Percentiles rank a stretch among this genome's conserved stretches.
Evolutionary conservation across 2,329 filamentous ascomycete species (phyloP).

Genomic region (Chrysosporium queenslandicum): DNA sequence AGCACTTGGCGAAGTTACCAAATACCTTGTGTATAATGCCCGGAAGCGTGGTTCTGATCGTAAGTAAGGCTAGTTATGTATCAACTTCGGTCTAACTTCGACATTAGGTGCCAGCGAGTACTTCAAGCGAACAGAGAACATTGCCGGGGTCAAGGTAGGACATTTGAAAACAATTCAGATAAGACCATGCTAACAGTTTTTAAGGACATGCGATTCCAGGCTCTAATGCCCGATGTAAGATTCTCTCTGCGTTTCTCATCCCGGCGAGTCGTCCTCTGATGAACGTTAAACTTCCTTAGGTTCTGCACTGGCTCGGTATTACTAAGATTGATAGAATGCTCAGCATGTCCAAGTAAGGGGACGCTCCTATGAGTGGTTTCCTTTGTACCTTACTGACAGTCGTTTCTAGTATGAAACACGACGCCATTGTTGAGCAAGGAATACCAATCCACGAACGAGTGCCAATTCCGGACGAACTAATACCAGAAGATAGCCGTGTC

Average conservation of each 20-base stretch:
- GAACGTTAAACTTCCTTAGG: slow-evolving; percentile 32
- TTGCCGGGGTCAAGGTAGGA: slow-evolving; percentile 74
- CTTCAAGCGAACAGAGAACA: slow-evolving; percentile 95
- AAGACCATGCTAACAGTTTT: slow-evolving; percentile 10
- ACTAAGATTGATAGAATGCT: slow-evolving; percentile 98
- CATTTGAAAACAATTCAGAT: no score
- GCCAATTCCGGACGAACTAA: slow-evolving; percentile 85
- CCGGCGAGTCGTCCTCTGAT: no score
- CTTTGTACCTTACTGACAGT: neutral
- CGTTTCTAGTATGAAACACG: slow-evolving; percentile 38
- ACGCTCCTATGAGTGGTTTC: neutral
- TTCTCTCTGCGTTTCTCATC: neutral
- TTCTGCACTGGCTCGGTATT: slow-evolving; percentile 95
- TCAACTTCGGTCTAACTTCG: slow-evolving; percentile 57
- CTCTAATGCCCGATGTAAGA: slow-evolving; percentile 73
- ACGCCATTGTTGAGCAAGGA: slow-evolving; percentile 43
- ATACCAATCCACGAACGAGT: slow-evolving; percentile 77
- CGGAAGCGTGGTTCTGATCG: slow-evolving; percentile 28
- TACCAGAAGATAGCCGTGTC: slow-evolving; percentile 88
- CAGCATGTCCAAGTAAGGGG: slow-evolving; percentile 83
- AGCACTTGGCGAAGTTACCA: slow-evolving; percentile 89
- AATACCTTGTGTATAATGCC: slow-evolving; percentile 59
- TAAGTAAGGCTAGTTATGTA: slow-evolving; percentile 15
- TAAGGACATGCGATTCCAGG: slow-evolving; percentile 84
- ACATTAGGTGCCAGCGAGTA: slow-evolving; percentile 76